Evolutionary conservation across 768 basidiomycete species (phyloP), one percentile per base, ranked within the genome.

Genomic region (Pisolithus albus): DNA sequence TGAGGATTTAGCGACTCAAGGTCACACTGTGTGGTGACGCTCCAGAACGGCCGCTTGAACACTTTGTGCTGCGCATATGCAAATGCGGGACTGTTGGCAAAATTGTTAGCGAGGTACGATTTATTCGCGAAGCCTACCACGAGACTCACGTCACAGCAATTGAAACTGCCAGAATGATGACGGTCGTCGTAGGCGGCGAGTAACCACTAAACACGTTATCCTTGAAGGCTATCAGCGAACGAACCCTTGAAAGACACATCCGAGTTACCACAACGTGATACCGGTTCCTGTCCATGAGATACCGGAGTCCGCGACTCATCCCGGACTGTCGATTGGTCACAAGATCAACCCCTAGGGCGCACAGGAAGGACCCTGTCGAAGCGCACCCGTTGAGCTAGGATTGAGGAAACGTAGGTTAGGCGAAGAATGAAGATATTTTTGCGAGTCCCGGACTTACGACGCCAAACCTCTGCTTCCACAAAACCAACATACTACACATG

Each of bases 361-460:
- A 67, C 23, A 86, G 64, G 62, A 86, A 86, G 8, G 83, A 78
- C 30, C 85, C 85, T 19, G 72, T 65, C 1, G 82, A 78, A n/a
- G 82, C 73, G 48, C 78, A 81, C 36, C 74, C 71, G 41, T 73
- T 65, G 49, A 74, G 59, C 75, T 79, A 56, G 28, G 26, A 7
- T 15, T 23, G 42, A 26, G 18, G 26, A 45, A 30, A 21, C 30
- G 9, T 53, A 41, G 16, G 24, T 52, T 30, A 24, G 9, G n/a
- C 15, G 34, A 3, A 26, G 34, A 16, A 28, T 23, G 21, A 26
- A 28, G 24, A 46, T n/a, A 30, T 47, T 21, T 28, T 23, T 21
- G 36, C 26, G 46, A n/a, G 16, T 40, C 16, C 18, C 26, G 18
- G 10, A 69, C 81, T 59, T 64, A 84, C 83, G 44, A 84, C 69